Conservation (phyloP, 1,284 basidiomycete genomes). For the Apiotrichum veenhuisii region DNA sequence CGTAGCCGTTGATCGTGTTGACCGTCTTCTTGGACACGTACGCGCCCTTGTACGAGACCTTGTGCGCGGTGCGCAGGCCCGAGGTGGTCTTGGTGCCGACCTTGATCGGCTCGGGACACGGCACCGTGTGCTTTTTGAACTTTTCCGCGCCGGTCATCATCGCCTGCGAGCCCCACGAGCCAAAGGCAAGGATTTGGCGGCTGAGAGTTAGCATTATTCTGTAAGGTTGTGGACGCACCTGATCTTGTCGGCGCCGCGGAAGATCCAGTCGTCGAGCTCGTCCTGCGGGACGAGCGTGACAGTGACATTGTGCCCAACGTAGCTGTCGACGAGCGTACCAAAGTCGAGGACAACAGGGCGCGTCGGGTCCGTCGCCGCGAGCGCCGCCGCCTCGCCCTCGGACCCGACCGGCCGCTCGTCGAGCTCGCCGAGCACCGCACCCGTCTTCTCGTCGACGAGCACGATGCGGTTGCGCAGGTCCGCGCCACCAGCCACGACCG, state of each 20-base stretch:
- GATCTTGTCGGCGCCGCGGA: constrained; percentile 63
- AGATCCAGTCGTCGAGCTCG: constrained; percentile 63
- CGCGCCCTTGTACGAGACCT: neutral
- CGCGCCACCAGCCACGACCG: constrained; percentile 10
- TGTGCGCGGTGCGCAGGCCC: constrained; percentile 6
- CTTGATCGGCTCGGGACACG: constrained; percentile 14
- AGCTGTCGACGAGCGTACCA: constrained; percentile 52
- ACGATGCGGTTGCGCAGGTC: constrained; percentile 66
- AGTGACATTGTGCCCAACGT: constrained; percentile 48
- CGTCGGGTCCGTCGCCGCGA: constrained; percentile 55
- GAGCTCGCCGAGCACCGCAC: constrained; percentile 69
- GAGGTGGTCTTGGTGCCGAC: constrained; percentile 1
- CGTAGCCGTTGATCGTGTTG: constrained; percentile 10
- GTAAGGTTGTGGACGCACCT: constrained; percentile 42
- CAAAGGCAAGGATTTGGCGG: constrained; percentile 64
- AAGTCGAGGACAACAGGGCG: constrained; percentile 71
- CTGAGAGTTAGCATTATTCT: constrained; percentile 29
- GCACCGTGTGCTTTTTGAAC: constrained; percentile 53
- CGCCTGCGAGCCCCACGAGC: constrained; percentile 61
- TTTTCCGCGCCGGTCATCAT: constrained; percentile 62
- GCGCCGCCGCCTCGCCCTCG: constrained; percentile 56
- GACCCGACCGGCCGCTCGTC: constrained; percentile 59
- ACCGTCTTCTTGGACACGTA: constrained; percentile 11
- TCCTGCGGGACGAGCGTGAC: constrained; percentile 62
- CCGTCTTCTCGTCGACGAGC: constrained; percentile 68